A percentile compares a stretch with the other conserved stretches of the same genome.
Conservation (phyloP, 2,329 filamentous ascomycete species). For the Cercospora sesami region DNA sequence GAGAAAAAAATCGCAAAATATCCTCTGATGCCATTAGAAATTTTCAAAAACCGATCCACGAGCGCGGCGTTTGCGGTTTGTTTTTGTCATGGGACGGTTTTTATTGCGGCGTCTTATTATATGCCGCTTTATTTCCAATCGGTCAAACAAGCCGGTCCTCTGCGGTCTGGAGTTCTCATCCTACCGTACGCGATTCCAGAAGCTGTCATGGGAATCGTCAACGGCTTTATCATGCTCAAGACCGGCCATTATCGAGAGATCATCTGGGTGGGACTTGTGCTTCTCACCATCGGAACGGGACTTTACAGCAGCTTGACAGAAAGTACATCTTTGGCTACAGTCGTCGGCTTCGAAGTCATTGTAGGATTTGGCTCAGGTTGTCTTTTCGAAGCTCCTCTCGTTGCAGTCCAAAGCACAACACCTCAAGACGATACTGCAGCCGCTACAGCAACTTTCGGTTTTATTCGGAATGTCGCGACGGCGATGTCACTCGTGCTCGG, state of each 20-base stretch:
- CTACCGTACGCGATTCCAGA: constrained; percentile 58
- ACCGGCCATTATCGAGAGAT: constrained; percentile 53
- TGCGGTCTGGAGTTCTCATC: constrained; percentile 62
- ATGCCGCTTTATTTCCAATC: constrained; percentile 73
- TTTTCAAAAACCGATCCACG: constrained; percentile 60
- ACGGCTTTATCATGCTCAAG: constrained; percentile 53
- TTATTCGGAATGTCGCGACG: constrained; percentile 49
- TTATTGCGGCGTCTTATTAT: constrained; percentile 68
- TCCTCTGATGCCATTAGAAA: constrained; percentile 66
- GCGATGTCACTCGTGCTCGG: constrained; percentile 53
- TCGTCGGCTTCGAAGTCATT: constrained; percentile 52
- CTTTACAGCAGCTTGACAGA: constrained; percentile 47
- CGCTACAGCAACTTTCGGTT: constrained; percentile 55
- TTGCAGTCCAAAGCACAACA: constrained; percentile 58
- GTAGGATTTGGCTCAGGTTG: constrained; percentile 54
- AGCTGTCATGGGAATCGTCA: constrained; percentile 47
- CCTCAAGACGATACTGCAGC: constrained; percentile 48
- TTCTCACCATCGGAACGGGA: constrained; percentile 51
- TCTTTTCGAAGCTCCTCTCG: constrained; percentile 56
- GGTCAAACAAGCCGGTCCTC: constrained; percentile 60
- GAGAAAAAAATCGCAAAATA: constrained; percentile 65
- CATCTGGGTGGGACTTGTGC: constrained; percentile 46
- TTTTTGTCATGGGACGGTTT: constrained; percentile 54
- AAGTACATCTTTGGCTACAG: constrained; percentile 20
- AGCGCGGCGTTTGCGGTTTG: constrained; percentile 56